Percentiles rank a stretch among this genome's conserved stretches.
Evolutionary conservation across 2,329 filamentous ascomycete genomes (phyloP).

Genomic region (Metarhizium brunneum): DNA sequence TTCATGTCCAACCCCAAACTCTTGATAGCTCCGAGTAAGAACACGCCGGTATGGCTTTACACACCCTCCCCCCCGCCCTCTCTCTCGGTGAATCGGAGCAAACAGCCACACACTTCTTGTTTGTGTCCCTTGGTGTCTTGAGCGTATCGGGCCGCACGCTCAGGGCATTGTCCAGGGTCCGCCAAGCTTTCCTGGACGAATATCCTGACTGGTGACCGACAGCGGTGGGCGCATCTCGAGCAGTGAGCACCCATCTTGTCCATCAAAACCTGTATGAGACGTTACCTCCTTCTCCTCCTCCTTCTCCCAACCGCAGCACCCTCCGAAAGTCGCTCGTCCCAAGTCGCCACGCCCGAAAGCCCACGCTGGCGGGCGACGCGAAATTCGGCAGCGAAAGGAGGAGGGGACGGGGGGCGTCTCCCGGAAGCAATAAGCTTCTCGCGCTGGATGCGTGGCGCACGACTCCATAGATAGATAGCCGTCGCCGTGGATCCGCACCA

Average conservation of each 20-base stretch:
- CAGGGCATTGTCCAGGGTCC: neutral
- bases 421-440: neutral
- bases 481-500: neutral
- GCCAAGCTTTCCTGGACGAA: neutral
- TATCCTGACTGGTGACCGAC: neutral
- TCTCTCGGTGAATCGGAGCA: neutral
- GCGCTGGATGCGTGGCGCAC: neutral
- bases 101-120: neutral
- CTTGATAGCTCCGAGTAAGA: too few relatives aligned
- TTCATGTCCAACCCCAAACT: neutral
- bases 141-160: neutral
- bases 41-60: too few relatives aligned
- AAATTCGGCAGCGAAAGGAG: neutral
- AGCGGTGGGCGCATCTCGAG: neutral
- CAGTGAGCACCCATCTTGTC: neutral
- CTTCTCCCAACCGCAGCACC: too few relatives aligned
- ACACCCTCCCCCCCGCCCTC: neutral
- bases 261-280: neutral
- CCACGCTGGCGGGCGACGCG: neutral
- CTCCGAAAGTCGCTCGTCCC: neutral
- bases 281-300: neutral
- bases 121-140: neutral
- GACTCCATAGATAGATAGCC: constrained; percentile 1
- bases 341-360: neutral
- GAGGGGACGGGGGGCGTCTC: neutral